Evolutionary conservation across 768 basidiomycete species (phyloP).

Genomic region (Lactarius deliciosus): DNA sequence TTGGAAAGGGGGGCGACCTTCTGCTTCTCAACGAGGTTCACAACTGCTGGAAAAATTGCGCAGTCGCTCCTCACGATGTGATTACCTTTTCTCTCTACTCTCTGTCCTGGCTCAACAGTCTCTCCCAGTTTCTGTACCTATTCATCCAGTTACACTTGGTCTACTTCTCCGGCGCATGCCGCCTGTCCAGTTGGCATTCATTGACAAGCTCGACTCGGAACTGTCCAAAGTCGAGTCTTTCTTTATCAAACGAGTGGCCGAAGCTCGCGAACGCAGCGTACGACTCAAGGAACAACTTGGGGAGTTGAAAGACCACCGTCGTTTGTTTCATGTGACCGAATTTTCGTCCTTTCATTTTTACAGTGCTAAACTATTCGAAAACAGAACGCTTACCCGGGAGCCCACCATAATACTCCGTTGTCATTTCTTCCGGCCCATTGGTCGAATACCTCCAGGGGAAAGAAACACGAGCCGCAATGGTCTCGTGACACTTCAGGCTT

Average conservation of each 20-base stretch:
- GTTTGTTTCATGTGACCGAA: constrained; percentile 18
- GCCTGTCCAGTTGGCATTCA: constrained; percentile 66
- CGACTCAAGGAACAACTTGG: constrained; percentile 30
- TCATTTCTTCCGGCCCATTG: neutral
- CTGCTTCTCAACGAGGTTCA: neutral
- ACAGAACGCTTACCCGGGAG: constrained; percentile 22
- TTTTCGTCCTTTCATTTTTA: neutral
- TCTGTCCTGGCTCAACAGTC: neutral
- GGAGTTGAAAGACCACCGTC: constrained; percentile 26
- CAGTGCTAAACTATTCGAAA: neutral
- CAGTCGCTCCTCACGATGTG: constrained; percentile 21
- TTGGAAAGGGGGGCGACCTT: neutral
- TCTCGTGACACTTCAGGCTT: neutral
- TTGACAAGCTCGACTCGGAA: constrained; percentile 72
- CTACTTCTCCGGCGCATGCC: constrained; percentile 54
- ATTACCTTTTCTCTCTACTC: neutral
- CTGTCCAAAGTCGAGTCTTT: constrained; percentile 85
- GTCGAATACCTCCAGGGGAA: neutral
- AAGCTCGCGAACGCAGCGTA: constrained; percentile 49
- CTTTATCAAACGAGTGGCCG: constrained; percentile 68
- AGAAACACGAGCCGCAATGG: neutral
- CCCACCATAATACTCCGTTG: neutral
- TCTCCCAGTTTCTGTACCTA: neutral
- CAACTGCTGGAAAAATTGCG: constrained; percentile 11
- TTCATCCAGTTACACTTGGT: constrained; percentile 31